These are phyloP conservation scores for Didymella arachidicola DNA, from an alignment of 2,329 filamentous ascomycete species.

Conservation along the genomic window DNA sequence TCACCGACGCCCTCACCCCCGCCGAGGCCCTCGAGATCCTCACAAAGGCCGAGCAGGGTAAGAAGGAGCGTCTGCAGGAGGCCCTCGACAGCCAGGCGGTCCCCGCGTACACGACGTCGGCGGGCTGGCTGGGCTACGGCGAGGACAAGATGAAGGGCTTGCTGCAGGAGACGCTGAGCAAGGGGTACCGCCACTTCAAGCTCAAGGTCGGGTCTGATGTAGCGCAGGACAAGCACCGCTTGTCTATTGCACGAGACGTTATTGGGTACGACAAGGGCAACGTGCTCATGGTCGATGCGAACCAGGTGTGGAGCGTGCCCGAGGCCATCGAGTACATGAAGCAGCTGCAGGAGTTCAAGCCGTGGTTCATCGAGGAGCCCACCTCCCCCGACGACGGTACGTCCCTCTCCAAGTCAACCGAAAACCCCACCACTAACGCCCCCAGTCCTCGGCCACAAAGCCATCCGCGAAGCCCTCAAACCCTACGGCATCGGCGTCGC, in stretches of 20 bases:
- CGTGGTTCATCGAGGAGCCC: constrained; percentile 95
- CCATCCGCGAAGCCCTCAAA: constrained; percentile 79
- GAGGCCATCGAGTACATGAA: constrained; percentile 90
- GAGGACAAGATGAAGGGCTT: constrained; percentile 85
- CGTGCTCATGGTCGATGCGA: constrained; percentile 90
- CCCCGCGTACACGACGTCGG: constrained; percentile 88
- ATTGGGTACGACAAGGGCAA: constrained; percentile 85
- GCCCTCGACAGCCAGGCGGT: constrained; percentile 78
- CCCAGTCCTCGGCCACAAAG: constrained; percentile 80
- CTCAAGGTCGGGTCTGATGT: constrained; percentile 82
- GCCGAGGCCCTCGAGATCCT: constrained; percentile 80
- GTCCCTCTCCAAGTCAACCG: constrained; percentile 4
- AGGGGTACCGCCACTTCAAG: constrained; percentile 88
- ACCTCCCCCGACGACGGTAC: constrained; percentile 80
- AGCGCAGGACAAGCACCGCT: constrained; percentile 73
- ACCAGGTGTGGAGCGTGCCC: constrained; percentile 90
- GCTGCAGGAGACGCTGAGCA: constrained; percentile 74
- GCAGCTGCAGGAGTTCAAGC: constrained; percentile 80
- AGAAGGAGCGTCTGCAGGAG: constrained; percentile 74
- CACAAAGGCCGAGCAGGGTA: constrained; percentile 69
- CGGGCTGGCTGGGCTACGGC: constrained; percentile 90
- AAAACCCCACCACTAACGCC: constrained; percentile 7
- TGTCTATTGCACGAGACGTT: constrained; percentile 77
- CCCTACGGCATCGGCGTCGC: constrained; percentile 82
- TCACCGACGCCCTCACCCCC: constrained; percentile 89